Evolutionary conservation across 495 filamentous ascomycete genomes (phyloP).

Genomic region (Hypoxylon crocopeplum): DNA sequence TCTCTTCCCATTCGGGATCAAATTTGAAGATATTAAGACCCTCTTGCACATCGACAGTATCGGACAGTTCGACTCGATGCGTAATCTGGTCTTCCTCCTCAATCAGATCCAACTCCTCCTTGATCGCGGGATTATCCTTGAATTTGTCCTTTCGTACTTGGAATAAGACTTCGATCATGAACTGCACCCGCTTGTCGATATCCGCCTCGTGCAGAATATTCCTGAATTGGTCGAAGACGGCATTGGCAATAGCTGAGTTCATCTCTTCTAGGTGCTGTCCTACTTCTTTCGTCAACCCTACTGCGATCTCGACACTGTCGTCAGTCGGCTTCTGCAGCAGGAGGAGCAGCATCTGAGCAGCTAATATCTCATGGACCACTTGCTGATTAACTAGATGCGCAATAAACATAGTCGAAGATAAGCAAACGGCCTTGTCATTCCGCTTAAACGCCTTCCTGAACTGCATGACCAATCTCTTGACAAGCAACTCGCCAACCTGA

Average conservation of each 20-base stretch:
- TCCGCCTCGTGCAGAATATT: slow-evolving; percentile 94
- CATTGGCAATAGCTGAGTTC: slow-evolving; percentile 81
- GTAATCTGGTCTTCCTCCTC: slow-evolving; percentile 98
- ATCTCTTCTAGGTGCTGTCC: slow-evolving; percentile 95
- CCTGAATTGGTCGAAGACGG: slow-evolving; percentile 93
- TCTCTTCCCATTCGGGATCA: slow-evolving; percentile 86
- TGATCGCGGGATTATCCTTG: slow-evolving; percentile 90
- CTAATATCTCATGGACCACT: slow-evolving; percentile 91
- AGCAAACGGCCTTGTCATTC: slow-evolving; percentile 95
- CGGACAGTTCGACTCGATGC: slow-evolving; percentile 78
- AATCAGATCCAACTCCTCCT: slow-evolving; percentile 91
- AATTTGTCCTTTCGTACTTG: slow-evolving; percentile 95
- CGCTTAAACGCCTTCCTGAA: slow-evolving; percentile 95
- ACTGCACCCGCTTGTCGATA: slow-evolving; percentile 95
- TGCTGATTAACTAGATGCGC: slow-evolving; percentile 95
- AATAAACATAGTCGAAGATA: slow-evolving; percentile 90
- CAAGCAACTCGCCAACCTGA: slow-evolving; percentile 87
- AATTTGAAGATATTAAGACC: slow-evolving; percentile 94
- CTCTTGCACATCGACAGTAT: slow-evolving; percentile 83
- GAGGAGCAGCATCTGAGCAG: slow-evolving; percentile 87
- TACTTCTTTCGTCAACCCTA: slow-evolving; percentile 87
- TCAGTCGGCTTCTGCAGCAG: slow-evolving; percentile 94
- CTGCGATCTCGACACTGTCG: slow-evolving; percentile 97
- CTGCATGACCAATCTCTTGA: slow-evolving; percentile 85
- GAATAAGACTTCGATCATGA: slow-evolving; percentile 98